Evolutionary conservation across 169 alveolate species (phyloP), one percentile per base, ranked within the genome.

Genomic region (Plasmodium yoelii): DNA sequence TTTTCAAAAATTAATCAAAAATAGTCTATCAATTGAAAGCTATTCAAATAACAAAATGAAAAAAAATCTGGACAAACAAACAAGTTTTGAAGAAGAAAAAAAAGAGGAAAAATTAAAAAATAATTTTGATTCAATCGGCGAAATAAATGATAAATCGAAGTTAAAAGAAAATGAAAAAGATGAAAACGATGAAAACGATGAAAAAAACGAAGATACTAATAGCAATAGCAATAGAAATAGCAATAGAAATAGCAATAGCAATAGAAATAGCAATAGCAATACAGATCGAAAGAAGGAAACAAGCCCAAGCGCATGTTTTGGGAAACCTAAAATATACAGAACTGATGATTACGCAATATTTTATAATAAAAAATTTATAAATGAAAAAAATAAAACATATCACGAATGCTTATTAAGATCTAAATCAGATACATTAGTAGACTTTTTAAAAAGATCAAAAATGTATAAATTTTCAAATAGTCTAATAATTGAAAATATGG

Each of bases 361-460:
- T 13, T 67, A 55, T 47, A 82, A 82, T 12, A 82, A 68, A 65
- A 82, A 82, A 65, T 22, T 65, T 1, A 18, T 82, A 28, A 82
- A 67, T 19, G 90, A 82, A 67, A 82, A 82, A 39, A 82, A 82
- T 56, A 82, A 82, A 13, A 53, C 56, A 22, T 47, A 55, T n/a
- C 60, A 82, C n/a, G 60, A 82, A 12, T 82, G 90, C 10, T 47
- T 82, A 4, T 39, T 82, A 19, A 67, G 90, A 56, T 82, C 90
- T 13, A 82, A 82, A 47, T 82, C 90, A 13, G 90, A 82, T 82
- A 42, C 90, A 12, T 39, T 82, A 13, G 18, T 82, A 12, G 90
- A 82, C 44, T 82, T 82, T 67, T 82, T 82, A 67, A 82, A 82
- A 34, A 53, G 18, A 28, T 67, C 46, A 4, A 55, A 28, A 67